phyloP scores from a whole-genome alignment of 352 stramenopile species.

The Blastocystis sp. region DNA sequence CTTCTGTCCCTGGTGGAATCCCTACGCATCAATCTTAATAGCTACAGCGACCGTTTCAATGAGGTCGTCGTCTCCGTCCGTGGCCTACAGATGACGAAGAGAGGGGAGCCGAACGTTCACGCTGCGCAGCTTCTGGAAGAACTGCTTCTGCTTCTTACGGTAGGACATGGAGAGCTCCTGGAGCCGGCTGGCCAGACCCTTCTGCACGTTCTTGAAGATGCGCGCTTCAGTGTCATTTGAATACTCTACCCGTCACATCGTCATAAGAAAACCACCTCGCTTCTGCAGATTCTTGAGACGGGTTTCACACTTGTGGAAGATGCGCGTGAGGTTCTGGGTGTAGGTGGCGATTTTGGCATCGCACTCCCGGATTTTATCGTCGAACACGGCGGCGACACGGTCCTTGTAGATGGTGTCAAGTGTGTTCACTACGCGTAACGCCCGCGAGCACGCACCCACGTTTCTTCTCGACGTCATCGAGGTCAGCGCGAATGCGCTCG shows the following conservation, averaged over 20 bases:
- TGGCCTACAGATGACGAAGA: slow-evolving; percentile 28
- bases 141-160: slow-evolving; percentile 94
- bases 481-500: slow-evolving; percentile 57
- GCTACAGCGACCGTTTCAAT: slow-evolving; percentile 8
- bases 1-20: slow-evolving; percentile 66
- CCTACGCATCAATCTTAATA: slow-evolving; percentile 17
- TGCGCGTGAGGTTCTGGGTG: slow-evolving; percentile 65
- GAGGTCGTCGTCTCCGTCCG: slow-evolving; percentile 40
- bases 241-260: slow-evolving; percentile 21
- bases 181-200: slow-evolving; percentile 88
- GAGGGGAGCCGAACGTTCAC: background rate
- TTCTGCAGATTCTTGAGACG: slow-evolving; percentile 64
- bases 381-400: slow-evolving; percentile 64
- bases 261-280: background rate
- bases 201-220: slow-evolving; percentile 76
- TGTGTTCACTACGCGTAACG: slow-evolving; percentile 41
- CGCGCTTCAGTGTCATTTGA: slow-evolving; percentile 69
- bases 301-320: slow-evolving; percentile 61
- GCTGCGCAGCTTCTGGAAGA: slow-evolving; percentile 76
- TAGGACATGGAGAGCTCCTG: slow-evolving; percentile 92
- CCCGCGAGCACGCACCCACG: background rate
- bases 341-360: slow-evolving; percentile 66
- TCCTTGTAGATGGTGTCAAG: slow-evolving; percentile 68
- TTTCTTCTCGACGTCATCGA: slow-evolving; percentile 68
- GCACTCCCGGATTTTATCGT: slow-evolving; percentile 62